Conservation (phyloP, 2,329 filamentous ascomycete genomes). For the Verticillium longisporum region DNA sequence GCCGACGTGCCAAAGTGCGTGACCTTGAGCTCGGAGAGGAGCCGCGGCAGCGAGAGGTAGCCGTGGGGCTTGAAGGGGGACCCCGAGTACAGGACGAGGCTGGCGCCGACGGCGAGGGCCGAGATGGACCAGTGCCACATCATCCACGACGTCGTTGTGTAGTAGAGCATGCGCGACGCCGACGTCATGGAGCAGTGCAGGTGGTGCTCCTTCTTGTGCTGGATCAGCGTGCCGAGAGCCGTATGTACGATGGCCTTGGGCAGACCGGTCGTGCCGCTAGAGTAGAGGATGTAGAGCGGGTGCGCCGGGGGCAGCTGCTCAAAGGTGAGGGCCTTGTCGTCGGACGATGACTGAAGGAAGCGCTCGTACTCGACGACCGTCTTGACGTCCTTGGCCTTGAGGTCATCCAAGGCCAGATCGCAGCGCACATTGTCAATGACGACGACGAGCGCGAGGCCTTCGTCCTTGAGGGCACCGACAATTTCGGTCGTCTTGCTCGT, state of each 20-base stretch:
- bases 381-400: slow-evolving; percentile 29
- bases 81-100: slow-evolving; percentile 83
- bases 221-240: slow-evolving; percentile 79
- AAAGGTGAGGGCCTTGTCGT: slow-evolving; percentile 50
- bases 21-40: slow-evolving; percentile 74
- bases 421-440: slow-evolving; percentile 62
- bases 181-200: slow-evolving; percentile 77
- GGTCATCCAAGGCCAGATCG: slow-evolving; percentile 32
- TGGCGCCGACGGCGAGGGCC: slow-evolving; percentile 74
- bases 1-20: slow-evolving; percentile 95
- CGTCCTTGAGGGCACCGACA: slow-evolving; percentile 50
- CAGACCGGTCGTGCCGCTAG: slow-evolving; percentile 76
- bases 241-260: slow-evolving; percentile 96
- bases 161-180: slow-evolving; percentile 77
- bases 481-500: slow-evolving; percentile 75
- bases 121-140: slow-evolving; percentile 99
- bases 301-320: slow-evolving; percentile 76
- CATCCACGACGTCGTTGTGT: slow-evolving; percentile 96
- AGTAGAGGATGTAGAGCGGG: slow-evolving; percentile 90
- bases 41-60: slow-evolving; percentile 71
- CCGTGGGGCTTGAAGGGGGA: slow-evolving; percentile 79
- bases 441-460: slow-evolving; percentile 62
- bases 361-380: slow-evolving; percentile 34
- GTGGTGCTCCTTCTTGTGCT: slow-evolving; percentile 95
- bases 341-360: slow-evolving; percentile 32